phyloP scores from a whole-genome alignment of 2,329 filamentous ascomycete species.

The Epicoccum nigrum region DNA sequence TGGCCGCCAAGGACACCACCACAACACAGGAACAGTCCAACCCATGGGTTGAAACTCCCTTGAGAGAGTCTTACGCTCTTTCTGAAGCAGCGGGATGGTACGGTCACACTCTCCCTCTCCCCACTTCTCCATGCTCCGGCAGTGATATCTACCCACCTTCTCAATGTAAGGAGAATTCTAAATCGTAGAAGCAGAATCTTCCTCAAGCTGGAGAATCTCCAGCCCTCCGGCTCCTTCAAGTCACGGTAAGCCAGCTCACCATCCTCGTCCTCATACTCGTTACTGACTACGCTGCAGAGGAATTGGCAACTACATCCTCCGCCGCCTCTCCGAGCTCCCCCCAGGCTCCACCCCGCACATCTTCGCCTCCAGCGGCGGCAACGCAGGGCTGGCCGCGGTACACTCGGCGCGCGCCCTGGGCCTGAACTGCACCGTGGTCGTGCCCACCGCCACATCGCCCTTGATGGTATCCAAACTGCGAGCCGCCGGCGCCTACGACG shows the following conservation, averaged over 20 bases:
- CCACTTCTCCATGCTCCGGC: background rate
- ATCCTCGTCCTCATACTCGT: background rate
- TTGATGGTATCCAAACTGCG: slow-evolving; percentile 75
- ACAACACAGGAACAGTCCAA: slow-evolving; percentile 32
- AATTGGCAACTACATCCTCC: slow-evolving; percentile 73
- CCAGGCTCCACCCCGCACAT: slow-evolving; percentile 62
- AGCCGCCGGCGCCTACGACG: slow-evolving; percentile 68
- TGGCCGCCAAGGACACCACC: slow-evolving; percentile 33
- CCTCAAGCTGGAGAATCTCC: slow-evolving; percentile 84
- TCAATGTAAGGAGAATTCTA: slow-evolving; percentile 43
- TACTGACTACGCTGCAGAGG: slow-evolving; percentile 50
- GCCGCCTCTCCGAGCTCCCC: slow-evolving; percentile 50
- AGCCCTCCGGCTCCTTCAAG: slow-evolving; percentile 87
- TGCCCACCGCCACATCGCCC: slow-evolving; percentile 69
- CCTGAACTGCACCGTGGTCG: slow-evolving; percentile 74
- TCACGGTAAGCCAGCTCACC: slow-evolving; percentile 54
- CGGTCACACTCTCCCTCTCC: slow-evolving; percentile 42
- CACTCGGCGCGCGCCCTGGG: slow-evolving; percentile 70
- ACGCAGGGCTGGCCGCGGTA: slow-evolving; percentile 82
- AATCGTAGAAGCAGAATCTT: slow-evolving; percentile 68
- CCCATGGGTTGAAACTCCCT: slow-evolving; percentile 74
- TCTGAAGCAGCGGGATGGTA: slow-evolving; percentile 76
- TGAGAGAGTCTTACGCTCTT: slow-evolving; percentile 69
- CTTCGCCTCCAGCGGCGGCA: slow-evolving; percentile 81
- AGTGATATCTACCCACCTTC: background rate